Evolutionary conservation across 2,329 filamentous ascomycete genomes (phyloP), one percentile per base, ranked within the genome.

Genomic region (Mycosphaerella sp.): DNA sequence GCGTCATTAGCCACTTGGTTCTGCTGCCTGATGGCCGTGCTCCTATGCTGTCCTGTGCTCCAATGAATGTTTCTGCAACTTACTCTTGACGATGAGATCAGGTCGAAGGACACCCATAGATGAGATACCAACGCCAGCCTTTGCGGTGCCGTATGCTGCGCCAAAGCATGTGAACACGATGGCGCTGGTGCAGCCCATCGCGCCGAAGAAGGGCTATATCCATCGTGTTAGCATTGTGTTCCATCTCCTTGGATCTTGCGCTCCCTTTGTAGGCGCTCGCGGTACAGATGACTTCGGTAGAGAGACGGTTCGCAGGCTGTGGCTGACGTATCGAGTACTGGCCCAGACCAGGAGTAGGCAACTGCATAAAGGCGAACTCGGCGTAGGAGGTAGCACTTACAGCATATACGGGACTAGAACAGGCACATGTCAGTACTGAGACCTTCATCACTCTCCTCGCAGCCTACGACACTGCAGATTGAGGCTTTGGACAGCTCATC

Each of bases 21-120:
- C 39, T 44, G 11, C 12, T 11, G 12, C 6, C 12, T 10, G 40
- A 42, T 14, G 12, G 12, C 53, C 40, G 43, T 14, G 34, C 51
- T 23, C n/a, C 46, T 45, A 23, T 14, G 31, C 14, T 17, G 23
- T 17, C 42, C 8, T 44, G 10, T 31, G 2, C 42, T 44, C 11
- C 26, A 10, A 26, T 5, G 17, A 10, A 7, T 29, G 11, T 44
- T 44, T 26, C 6, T 17, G 39, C 36, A 39, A 76, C 90, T 70
- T 86, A 97, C 93, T 97, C 87, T 96, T 97, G 74, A 98, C 92
- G 74, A 97, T 96, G 76, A 97, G 79, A 75, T 98, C 93, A 73
- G 93, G 93, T 75, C 93, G 83, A 67, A 98, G 84, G 69, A 97
- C 92, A 87, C 91, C 92, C 87, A 97, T 96, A 67, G 91, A 89